Evolutionary conservation across 2,329 filamentous ascomycete genomes (phyloP), one percentile per base, ranked within the genome.

Genomic region (Fusarium sp.): DNA sequence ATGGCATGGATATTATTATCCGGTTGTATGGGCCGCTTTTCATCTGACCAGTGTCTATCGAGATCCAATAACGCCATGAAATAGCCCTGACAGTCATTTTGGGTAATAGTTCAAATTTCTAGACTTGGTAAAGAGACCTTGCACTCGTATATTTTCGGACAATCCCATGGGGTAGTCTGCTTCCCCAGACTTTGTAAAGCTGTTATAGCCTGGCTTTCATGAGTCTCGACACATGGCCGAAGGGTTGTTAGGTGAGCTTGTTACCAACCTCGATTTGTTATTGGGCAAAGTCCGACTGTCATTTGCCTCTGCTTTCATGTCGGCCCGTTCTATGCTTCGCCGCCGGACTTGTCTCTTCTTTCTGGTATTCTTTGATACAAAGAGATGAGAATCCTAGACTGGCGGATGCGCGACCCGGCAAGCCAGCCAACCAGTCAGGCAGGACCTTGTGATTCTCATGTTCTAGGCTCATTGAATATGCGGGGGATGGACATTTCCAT

Each of bases 361-460:
- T 16, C 20, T 58, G 40, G 43, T 64, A 22, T n/a, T 63, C 27
- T 54, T 41, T 44, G 20, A 45, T 47, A 53, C 30, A 40, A 27
- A 40, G 18, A 46, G 38, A 51, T 52, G 25, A 60, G 60, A 55
- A 55, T 73, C 65, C 67, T 62, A 63, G 48, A 52, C 49, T 53
- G 46, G 44, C 65, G 68, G 70, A 34, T 73, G 52, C 51, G 51
- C 44, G 54, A 72, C 45, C 66, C 62, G 62, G 53, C 32, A 72
- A 56, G 48, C 59, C 59, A 61, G 29, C 53, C 64, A 51, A 47
- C 59, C 59, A 59, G 38, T 47, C 62, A 51, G 60, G 53, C 51
- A 61, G 59, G 25, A 25, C 34, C 38, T 38, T 41, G 47, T 58
- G 44, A 22, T 40, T 49, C 18, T 32, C 49, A 34, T 46, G 46